Evolutionary conservation across 116 monocot genomes (phyloP).

Genomic region (Posidonia oceanica): DNA sequence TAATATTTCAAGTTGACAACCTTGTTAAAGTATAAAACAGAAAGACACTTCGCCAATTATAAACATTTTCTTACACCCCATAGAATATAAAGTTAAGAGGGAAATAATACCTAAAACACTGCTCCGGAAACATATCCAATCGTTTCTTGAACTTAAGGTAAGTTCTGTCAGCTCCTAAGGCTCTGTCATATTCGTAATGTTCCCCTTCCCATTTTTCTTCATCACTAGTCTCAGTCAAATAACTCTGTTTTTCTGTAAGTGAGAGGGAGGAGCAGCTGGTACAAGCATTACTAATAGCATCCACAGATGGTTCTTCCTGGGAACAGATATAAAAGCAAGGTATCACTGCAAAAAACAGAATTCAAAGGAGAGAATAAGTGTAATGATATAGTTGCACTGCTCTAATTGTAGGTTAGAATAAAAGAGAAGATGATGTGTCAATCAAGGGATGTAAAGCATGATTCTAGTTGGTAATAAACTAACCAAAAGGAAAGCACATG

Average conservation of each 20-base stretch:
- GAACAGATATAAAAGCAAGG: constrained; percentile 91
- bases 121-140: constrained; percentile 69
- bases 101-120: constrained; percentile 72
- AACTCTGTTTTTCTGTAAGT: constrained; percentile 25
- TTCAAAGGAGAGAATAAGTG: background rate
- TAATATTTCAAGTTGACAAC: too few relatives aligned
- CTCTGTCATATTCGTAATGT: constrained; percentile 78
- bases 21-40: too few relatives aligned
- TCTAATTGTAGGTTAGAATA: background rate
- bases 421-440: too few relatives aligned
- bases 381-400: background rate
- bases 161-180: constrained; percentile 71
- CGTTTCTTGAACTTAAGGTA: constrained; percentile 97
- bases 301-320: constrained; percentile 25
- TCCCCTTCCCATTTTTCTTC: constrained; percentile 80
- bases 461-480: too few relatives aligned
- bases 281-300: constrained; percentile 7
- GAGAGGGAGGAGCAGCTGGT: constrained; percentile 29
- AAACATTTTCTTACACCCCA: too few relatives aligned
- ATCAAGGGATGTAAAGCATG: too few relatives aligned
- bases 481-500: too few relatives aligned
- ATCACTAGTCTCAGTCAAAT: constrained; percentile 20
- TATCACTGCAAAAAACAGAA: constrained; percentile 44
- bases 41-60: too few relatives aligned
- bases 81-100: background rate